A percentile compares a stretch with the other conserved stretches of the same genome.
Evolutionary conservation across 345 rosid genomes (phyloP).

Genomic region (Nephelium lappaceum): DNA sequence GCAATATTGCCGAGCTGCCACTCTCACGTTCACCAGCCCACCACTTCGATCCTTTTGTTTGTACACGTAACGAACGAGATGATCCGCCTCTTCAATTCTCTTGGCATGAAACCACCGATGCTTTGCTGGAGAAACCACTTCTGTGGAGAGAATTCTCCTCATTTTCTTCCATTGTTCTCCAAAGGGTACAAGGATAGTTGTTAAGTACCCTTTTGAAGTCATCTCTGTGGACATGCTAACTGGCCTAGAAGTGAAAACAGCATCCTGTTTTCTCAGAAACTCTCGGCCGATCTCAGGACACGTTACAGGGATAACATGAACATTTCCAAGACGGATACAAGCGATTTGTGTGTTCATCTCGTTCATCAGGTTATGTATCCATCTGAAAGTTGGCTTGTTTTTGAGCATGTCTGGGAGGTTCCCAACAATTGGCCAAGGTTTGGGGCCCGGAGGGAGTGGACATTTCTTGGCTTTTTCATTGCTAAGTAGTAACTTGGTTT

Average conservation of each 20-base stretch:
- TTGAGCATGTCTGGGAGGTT: constrained; percentile 37
- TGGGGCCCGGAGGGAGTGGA: constrained; percentile 46
- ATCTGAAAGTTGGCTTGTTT: constrained; percentile 36
- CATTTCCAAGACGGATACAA: constrained; percentile 42
- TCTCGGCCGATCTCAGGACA: constrained; percentile 45
- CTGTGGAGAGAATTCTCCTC: constrained; percentile 42
- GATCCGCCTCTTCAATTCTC: too few relatives aligned
- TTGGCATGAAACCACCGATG: too few relatives aligned
- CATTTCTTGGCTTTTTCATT: not conserved
- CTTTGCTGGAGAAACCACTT: constrained; percentile 39
- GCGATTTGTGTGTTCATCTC: constrained; percentile 48
- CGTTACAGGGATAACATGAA: constrained; percentile 43
- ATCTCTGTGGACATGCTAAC: constrained; percentile 29
- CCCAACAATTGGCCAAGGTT: constrained; percentile 46
- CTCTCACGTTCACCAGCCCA: too few relatives aligned
- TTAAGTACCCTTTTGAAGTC: constrained; percentile 29
- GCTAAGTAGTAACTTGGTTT: not conserved
- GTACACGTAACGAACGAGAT: too few relatives aligned
- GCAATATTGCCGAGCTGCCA: too few relatives aligned
- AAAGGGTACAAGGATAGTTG: constrained; percentile 26
- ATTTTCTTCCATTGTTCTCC: constrained; percentile 56
- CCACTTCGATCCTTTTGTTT: too few relatives aligned
- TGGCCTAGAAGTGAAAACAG: constrained; percentile 40
- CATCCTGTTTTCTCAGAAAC: constrained; percentile 41
- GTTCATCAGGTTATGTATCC: constrained; percentile 51